A percentile compares a stretch with the other conserved stretches of the same genome.
Conservation (phyloP, 2,329 filamentous ascomycete genomes). For the Colletotrichum sp. region DNA sequence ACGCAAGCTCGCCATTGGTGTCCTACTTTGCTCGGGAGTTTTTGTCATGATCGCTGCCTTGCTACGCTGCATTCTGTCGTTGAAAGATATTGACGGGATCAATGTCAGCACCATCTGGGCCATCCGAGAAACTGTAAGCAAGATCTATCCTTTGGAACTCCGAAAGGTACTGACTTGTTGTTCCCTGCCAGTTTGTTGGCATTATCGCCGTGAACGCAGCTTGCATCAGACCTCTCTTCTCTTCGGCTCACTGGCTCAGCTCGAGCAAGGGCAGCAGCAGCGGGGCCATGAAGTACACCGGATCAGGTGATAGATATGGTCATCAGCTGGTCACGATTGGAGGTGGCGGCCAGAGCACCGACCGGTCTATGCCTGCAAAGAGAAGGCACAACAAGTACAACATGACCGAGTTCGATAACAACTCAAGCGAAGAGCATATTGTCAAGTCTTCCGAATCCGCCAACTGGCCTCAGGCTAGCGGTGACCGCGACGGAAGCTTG, state of each 20-base stretch:
- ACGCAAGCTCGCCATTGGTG: constrained; percentile 41
- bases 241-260: constrained; percentile 33
- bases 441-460: constrained; percentile 23
- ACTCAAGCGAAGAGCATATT: constrained; percentile 36
- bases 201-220: constrained; percentile 48
- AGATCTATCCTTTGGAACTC: not conserved
- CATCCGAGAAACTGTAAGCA: constrained; percentile 43
- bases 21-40: constrained; percentile 46
- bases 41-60: constrained; percentile 47
- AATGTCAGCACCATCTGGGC: constrained; percentile 46
- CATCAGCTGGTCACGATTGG: constrained; percentile 30
- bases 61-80: constrained; percentile 43
- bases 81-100: constrained; percentile 39
- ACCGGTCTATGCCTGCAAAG: constrained; percentile 1
- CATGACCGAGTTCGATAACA: constrained; percentile 29
- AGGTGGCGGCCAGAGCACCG: constrained; percentile 20
- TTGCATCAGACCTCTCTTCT: constrained; percentile 44
- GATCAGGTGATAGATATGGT: constrained; percentile 28
- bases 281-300: constrained; percentile 24
- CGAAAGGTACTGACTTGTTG: not conserved
- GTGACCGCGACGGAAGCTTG: not conserved
- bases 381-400: constrained; percentile 11
- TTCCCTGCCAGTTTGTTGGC: constrained; percentile 42
- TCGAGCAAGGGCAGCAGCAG: constrained; percentile 35
- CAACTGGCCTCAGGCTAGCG: not conserved